These are phyloP conservation scores for Cutaneotrichosporon dermatis DNA, from an alignment of 1,284 basidiomycete genomes.

Conservation along the genomic window DNA sequence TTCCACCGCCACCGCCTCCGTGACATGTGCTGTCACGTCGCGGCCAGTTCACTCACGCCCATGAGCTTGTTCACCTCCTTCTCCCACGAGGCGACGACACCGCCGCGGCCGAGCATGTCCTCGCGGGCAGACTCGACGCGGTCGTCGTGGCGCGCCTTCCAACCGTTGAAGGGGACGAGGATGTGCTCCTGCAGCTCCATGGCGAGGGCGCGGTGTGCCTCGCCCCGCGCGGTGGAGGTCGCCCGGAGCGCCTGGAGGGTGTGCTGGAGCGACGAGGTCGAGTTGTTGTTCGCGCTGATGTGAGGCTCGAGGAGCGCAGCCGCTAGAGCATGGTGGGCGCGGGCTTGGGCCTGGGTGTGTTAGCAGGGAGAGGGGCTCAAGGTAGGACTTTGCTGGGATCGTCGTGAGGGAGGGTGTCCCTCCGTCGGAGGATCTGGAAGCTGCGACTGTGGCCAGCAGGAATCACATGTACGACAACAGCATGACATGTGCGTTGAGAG, in stretches of 20 bases:
- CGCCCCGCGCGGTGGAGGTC: conserved; percentile 35
- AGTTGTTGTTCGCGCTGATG: conserved; percentile 14
- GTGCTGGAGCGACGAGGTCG: conserved; percentile 39
- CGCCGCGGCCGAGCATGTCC: conserved; percentile 53
- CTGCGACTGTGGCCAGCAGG: no score
- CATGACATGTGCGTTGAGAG: no score
- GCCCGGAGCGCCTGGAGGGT: conserved; percentile 35
- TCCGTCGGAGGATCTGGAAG: no score
- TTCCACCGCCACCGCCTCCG: not conserved
- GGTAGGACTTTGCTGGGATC: conserved; percentile 29
- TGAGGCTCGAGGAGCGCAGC: conserved; percentile 45
- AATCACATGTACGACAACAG: no score
- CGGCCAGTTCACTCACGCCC: conserved; percentile 36
- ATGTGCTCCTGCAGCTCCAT: conserved; percentile 41
- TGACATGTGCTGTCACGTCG: conserved; percentile 9
- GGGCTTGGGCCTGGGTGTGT: conserved; percentile 50
- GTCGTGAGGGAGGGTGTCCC: not conserved
- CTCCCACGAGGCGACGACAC: conserved; percentile 65
- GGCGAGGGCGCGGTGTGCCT: conserved; percentile 39
- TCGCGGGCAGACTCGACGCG: conserved; percentile 35
- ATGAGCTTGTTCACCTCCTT: conserved; percentile 47
- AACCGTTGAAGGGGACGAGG: conserved; percentile 37
- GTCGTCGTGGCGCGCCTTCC: conserved; percentile 41
- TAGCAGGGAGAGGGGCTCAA: not conserved
- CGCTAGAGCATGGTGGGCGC: conserved; percentile 54